Conservation (phyloP, 768 basidiomycete species). For the Imleria badia region DNA sequence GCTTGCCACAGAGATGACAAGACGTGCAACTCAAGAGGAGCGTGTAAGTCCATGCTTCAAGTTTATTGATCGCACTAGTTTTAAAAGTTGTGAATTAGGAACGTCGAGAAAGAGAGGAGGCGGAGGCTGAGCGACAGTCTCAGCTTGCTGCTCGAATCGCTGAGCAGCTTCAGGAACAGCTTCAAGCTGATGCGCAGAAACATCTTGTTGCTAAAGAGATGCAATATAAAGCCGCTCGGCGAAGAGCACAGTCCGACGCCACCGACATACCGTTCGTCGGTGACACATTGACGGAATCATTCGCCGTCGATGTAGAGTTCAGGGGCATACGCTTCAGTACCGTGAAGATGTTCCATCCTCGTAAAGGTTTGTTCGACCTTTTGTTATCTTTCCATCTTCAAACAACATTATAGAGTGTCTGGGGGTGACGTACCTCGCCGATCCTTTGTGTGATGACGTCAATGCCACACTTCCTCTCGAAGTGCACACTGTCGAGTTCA, state of each 20-base stretch:
- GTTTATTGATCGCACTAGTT: not conserved
- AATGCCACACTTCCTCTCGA: constrained; percentile 62
- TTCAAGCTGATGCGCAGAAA: constrained; percentile 61
- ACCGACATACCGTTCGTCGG: constrained; percentile 56
- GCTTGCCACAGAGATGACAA: constrained; percentile 76
- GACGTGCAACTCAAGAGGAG: constrained; percentile 69
- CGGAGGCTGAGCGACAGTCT: constrained; percentile 50
- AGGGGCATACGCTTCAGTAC: constrained; percentile 58
- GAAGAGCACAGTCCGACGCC: constrained; percentile 67
- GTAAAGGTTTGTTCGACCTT: constrained; percentile 47
- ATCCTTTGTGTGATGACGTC: constrained; percentile 70
- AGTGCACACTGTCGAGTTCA: constrained; percentile 64
- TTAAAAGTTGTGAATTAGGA: constrained; percentile 36
- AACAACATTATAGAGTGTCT: constrained; percentile 47
- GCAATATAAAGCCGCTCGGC: constrained; percentile 51
- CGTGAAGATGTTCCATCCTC: constrained; percentile 72
- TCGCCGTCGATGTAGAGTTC: constrained; percentile 55
- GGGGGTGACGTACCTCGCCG: constrained; percentile 69
- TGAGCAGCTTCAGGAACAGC: constrained; percentile 61
- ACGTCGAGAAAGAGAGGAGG: constrained; percentile 53
- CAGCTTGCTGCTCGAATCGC: constrained; percentile 54
- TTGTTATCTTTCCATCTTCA: not conserved
- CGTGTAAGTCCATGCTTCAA: constrained; percentile 40
- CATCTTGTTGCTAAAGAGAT: constrained; percentile 47
- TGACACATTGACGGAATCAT: constrained; percentile 61